Evolutionary conservation across 768 basidiomycete genomes (phyloP).

Genomic region (Trametes sanguinea): DNA sequence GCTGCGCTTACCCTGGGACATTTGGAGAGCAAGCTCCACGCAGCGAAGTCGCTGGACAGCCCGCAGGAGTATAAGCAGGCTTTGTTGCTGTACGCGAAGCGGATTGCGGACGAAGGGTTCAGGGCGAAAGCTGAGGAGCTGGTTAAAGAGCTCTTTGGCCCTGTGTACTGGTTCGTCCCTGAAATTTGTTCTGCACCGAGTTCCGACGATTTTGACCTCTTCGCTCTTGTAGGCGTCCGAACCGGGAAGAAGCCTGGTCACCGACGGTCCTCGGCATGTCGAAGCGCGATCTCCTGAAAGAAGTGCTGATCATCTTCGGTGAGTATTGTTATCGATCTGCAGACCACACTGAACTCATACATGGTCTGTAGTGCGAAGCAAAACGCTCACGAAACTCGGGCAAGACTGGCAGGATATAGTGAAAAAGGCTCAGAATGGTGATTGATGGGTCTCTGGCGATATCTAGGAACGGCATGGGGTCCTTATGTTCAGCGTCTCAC

Average conservation of each 20-base stretch:
- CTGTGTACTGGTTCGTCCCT: conserved; percentile 77
- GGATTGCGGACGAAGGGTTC: conserved; percentile 88
- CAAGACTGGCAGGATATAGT: conserved; percentile 82
- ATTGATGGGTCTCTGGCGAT: conserved; percentile 12
- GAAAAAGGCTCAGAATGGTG: conserved; percentile 52
- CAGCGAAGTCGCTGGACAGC: conserved; percentile 75
- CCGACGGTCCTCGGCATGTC: conserved; percentile 67
- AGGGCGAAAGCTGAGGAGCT: conserved; percentile 88
- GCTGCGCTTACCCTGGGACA: conserved; percentile 85
- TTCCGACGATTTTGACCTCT: conserved; percentile 1
- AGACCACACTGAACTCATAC: not conserved
- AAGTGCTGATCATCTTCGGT: conserved; percentile 82
- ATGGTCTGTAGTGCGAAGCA: conserved; percentile 59
- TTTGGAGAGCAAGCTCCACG: conserved; percentile 79
- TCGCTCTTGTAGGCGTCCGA: conserved; percentile 58
- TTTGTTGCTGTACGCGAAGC: conserved; percentile 75
- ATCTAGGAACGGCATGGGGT: not conserved
- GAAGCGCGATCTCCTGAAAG: conserved; percentile 82
- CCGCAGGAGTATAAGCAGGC: conserved; percentile 82
- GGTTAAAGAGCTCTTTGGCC: conserved; percentile 86
- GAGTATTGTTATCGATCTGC: conserved; percentile 26
- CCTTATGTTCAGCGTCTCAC: not conserved
- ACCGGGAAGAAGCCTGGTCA: conserved; percentile 66
- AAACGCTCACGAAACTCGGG: conserved; percentile 72
- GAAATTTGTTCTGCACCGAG: not conserved